phyloP scores from a whole-genome alignment of 257 asterid genomes.

The Scutellaria galericulata region DNA sequence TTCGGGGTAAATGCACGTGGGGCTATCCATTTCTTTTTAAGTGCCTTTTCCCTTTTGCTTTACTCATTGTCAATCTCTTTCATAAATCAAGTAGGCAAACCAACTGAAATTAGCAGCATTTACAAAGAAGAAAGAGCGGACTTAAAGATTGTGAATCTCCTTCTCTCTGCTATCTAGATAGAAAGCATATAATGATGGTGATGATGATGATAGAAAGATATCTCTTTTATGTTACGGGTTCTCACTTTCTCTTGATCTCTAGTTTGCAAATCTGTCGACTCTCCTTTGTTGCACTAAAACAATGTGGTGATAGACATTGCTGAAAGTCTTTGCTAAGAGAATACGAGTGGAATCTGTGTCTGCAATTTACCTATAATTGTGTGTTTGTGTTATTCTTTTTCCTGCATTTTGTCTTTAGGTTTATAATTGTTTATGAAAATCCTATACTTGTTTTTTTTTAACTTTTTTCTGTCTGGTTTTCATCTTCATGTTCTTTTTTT shows the following conservation, averaged over 20 bases:
- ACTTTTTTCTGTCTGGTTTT: neutral
- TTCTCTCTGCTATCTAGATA: no score
- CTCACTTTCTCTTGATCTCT: slow-evolving; percentile 14
- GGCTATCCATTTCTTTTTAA: neutral
- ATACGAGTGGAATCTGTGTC: neutral
- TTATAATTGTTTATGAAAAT: neutral
- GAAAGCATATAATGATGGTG: no score
- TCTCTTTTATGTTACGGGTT: neutral
- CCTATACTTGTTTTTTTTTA: neutral
- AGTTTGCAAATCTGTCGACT: slow-evolving; percentile 3
- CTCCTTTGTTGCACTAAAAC: neutral
- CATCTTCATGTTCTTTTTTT: neutral
- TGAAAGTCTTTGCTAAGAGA: slow-evolving; percentile 10
- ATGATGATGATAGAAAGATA: no score
- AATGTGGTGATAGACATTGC: slow-evolving; percentile 2
- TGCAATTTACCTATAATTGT: neutral
- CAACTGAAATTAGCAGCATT: no score
- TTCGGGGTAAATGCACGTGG: neutral
- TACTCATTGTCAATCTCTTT: no score
- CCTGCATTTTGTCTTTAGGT: neutral
- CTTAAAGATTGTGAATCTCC: no score
- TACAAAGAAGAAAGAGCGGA: no score
- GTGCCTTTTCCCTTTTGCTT: no score
- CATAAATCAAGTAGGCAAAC: no score
- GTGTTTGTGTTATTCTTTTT: neutral